Conservation (phyloP, 495 filamentous ascomycete species). For the Neohortaea acidophila region DNA sequence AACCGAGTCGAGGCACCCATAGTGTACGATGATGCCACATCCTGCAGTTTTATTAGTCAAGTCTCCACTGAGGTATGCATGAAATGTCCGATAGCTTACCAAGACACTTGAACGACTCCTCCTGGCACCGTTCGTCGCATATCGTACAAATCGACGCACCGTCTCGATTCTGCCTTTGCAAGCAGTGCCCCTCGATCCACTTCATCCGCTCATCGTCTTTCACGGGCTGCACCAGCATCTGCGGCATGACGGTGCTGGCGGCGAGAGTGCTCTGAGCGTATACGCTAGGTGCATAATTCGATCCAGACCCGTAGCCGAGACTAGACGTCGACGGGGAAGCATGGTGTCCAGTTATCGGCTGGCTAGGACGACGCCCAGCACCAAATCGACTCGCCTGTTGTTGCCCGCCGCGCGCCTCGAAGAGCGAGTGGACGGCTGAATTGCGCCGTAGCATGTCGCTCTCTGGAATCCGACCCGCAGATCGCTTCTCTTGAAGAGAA, state of each 20-base stretch:
- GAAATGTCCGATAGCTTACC: constrained; percentile 23
- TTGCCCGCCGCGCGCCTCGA: constrained; percentile 10
- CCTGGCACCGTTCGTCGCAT: constrained; percentile 80
- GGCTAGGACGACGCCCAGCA: constrained; percentile 61
- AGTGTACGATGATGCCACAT: constrained; percentile 64
- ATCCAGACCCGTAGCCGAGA: constrained; percentile 53
- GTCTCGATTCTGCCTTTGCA: constrained; percentile 58
- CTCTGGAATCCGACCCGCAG: constrained; percentile 66
- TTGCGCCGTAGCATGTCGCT: constrained; percentile 66
- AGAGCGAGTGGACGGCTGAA: constrained; percentile 42
- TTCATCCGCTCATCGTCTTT: constrained; percentile 69
- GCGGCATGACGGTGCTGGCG: constrained; percentile 94
- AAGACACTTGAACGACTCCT: constrained; percentile 70
- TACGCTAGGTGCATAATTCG: constrained; percentile 82
- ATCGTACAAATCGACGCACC: constrained; percentile 58
- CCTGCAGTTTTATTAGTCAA: constrained; percentile 26
- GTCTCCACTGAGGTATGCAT: too few relatives aligned
- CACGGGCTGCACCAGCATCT: constrained; percentile 70
- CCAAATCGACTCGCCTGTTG: constrained; percentile 44
- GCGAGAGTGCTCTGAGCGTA: constrained; percentile 96
- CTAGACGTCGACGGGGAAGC: constrained; percentile 74
- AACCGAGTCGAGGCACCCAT: constrained; percentile 64
- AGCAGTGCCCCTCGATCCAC: constrained; percentile 90
- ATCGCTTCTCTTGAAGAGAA: constrained; percentile 82
- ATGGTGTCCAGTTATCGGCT: constrained; percentile 49